phyloP scores from a whole-genome alignment of 2,329 filamentous ascomycete genomes.

The Cadophora gregata region DNA sequence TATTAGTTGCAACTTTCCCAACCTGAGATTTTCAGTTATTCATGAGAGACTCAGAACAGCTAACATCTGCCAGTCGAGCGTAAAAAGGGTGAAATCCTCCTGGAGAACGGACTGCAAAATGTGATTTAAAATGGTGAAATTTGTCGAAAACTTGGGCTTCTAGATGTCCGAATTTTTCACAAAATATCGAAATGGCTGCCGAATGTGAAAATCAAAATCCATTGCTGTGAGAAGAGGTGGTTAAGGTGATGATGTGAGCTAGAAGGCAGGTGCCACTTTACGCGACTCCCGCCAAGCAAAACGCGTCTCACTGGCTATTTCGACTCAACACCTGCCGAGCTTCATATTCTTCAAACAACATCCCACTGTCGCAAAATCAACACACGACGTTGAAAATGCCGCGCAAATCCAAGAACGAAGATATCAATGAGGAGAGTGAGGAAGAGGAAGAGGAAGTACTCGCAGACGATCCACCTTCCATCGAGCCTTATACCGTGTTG shows the following conservation, averaged over 20 bases:
- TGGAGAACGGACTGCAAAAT: not conserved
- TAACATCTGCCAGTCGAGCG: not conserved
- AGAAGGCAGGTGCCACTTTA: constrained; percentile 19
- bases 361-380: constrained; percentile 7
- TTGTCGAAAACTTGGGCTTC: not conserved
- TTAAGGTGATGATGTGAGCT: not conserved
- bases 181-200: not conserved
- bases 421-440: constrained; percentile 33
- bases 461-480: constrained; percentile 43
- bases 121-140: not conserved
- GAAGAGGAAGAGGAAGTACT: constrained; percentile 7
- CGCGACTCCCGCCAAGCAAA: constrained; percentile 24
- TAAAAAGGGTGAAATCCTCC: not conserved
- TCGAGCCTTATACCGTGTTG: constrained; percentile 83
- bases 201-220: not conserved
- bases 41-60: not conserved
- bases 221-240: not conserved
- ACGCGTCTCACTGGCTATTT: constrained; percentile 29
- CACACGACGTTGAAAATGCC: constrained; percentile 31
- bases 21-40: not conserved
- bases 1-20: too few relatives aligned
- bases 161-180: too few relatives aligned
- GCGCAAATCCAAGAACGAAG: constrained; percentile 30
- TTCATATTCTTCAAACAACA: not conserved
- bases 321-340: constrained; percentile 22